These are phyloP conservation scores for Pythium biforme DNA, from an alignment of 352 stramenopile species.

Conservation along the genomic window DNA sequence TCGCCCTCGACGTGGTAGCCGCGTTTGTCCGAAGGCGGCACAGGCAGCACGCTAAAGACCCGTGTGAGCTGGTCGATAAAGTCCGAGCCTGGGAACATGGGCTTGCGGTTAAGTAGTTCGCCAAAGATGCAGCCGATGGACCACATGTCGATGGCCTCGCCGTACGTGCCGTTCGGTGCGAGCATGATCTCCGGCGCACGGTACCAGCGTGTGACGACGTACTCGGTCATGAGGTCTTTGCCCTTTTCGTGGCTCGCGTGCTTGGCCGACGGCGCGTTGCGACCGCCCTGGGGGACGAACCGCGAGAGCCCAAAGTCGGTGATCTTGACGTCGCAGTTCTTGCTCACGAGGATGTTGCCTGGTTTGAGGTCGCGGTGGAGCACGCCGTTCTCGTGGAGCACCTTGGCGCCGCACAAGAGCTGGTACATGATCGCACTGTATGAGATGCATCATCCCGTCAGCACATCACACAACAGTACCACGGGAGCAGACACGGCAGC, in stretches of 20 bases:
- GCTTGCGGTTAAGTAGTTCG: slow-evolving; percentile 80
- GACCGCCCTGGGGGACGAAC: slow-evolving; percentile 51
- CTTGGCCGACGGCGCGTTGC: slow-evolving; percentile 9
- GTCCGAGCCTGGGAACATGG: slow-evolving; percentile 72
- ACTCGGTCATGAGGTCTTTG: slow-evolving; percentile 87
- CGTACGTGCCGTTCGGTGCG: slow-evolving; percentile 73
- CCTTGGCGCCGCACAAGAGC: slow-evolving; percentile 87
- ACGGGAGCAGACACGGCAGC: not conserved
- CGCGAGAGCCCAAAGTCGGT: slow-evolving; percentile 81
- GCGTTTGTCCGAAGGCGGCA: slow-evolving; percentile 69
- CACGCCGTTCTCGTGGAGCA: slow-evolving; percentile 89
- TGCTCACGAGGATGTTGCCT: slow-evolving; percentile 83
- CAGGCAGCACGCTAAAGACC: slow-evolving; percentile 69
- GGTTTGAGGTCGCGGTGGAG: slow-evolving; percentile 85
- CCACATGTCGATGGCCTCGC: slow-evolving; percentile 85
- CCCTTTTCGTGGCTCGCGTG: slow-evolving; percentile 42
- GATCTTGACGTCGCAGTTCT: slow-evolving; percentile 86
- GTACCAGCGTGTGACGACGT: slow-evolving; percentile 94
- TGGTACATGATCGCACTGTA: slow-evolving; percentile 93
- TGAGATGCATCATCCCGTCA: too few species aligned
- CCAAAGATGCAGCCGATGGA: slow-evolving; percentile 93
- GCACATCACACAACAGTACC: too few species aligned
- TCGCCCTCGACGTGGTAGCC: slow-evolving; percentile 76
- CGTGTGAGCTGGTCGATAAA: slow-evolving; percentile 82
- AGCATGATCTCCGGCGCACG: slow-evolving; percentile 96